Conservation (phyloP, 2,329 filamentous ascomycete genomes). For the Trichophyton mentagrophytes region DNA sequence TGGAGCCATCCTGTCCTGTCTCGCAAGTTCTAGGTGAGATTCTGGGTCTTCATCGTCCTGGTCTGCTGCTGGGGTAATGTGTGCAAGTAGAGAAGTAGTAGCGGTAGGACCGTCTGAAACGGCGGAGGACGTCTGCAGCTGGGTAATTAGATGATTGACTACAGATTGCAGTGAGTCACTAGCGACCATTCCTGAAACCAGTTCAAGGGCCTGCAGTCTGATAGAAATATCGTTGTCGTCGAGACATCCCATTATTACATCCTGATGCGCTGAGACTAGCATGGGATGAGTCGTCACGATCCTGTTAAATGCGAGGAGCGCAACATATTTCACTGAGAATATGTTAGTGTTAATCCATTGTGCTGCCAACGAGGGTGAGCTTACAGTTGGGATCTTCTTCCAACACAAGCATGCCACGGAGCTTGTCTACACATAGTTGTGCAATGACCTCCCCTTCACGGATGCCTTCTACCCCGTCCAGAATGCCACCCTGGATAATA, state of each 20-base stretch:
- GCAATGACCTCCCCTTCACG: constrained; percentile 85
- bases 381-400: constrained; percentile 86
- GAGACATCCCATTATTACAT: constrained; percentile 91
- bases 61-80: constrained; percentile 39
- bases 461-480: constrained; percentile 67
- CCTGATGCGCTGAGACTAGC: constrained; percentile 82
- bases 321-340: constrained; percentile 80
- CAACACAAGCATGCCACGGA: constrained; percentile 85
- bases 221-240: constrained; percentile 95
- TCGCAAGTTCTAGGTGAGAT: constrained; percentile 43
- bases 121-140: constrained; percentile 54
- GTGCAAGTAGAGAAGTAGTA: constrained; percentile 23
- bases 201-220: constrained; percentile 76
- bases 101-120: constrained; percentile 39
- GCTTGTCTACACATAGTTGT: constrained; percentile 77
- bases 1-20: constrained; percentile 36
- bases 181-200: constrained; percentile 89
- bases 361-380: constrained; percentile 23
- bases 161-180: constrained; percentile 72
- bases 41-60: constrained; percentile 47
- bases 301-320: constrained; percentile 85
- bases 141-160: constrained; percentile 74
- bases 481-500: constrained; percentile 89
- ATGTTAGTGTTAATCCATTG: constrained; percentile 10
- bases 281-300: constrained; percentile 81